Evolutionary conservation across 2,329 filamentous ascomycete genomes (phyloP).

Genomic region (Cyphellophora europaea): DNA sequence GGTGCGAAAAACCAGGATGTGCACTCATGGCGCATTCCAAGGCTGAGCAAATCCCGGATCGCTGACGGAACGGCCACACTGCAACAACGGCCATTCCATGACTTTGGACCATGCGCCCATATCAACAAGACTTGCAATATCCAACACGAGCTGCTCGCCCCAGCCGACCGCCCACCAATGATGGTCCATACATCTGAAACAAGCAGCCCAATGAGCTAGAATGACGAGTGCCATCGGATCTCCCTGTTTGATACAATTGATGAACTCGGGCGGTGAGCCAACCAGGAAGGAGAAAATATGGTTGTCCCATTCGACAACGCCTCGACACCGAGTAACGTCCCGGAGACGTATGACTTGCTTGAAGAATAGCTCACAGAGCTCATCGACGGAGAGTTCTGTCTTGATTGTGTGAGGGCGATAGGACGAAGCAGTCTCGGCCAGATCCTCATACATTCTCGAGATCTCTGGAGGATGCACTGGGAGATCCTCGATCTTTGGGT

Average conservation of each 20-base stretch:
- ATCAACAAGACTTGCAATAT: constrained; percentile 16
- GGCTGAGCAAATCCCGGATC: too few relatives aligned
- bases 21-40: too few relatives aligned
- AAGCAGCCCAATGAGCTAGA: constrained; percentile 18
- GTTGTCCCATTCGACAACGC: constrained; percentile 18
- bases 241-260: constrained; percentile 14
- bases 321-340: constrained; percentile 14
- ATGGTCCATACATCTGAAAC: constrained; percentile 19
- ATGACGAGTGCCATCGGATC: constrained; percentile 16
- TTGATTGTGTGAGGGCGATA: background rate
- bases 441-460: constrained; percentile 10
- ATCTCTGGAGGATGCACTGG: constrained; percentile 15
- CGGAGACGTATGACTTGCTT: constrained; percentile 13
- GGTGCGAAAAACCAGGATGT: too few relatives aligned
- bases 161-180: constrained; percentile 20
- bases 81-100: constrained; percentile 11
- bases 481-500: constrained; percentile 12
- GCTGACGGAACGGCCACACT: background rate
- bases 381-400: background rate
- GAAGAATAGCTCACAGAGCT: constrained; percentile 7
- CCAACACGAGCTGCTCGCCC: constrained; percentile 17
- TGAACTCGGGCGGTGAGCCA: constrained; percentile 12
- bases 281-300: constrained; percentile 19
- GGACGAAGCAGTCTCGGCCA: constrained; percentile 5
- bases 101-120: constrained; percentile 11